Percentiles rank a stretch among this genome's conserved stretches.
Conservation (phyloP, 352 stramenopile genomes). For the Elongisporangium senticosum region DNA sequence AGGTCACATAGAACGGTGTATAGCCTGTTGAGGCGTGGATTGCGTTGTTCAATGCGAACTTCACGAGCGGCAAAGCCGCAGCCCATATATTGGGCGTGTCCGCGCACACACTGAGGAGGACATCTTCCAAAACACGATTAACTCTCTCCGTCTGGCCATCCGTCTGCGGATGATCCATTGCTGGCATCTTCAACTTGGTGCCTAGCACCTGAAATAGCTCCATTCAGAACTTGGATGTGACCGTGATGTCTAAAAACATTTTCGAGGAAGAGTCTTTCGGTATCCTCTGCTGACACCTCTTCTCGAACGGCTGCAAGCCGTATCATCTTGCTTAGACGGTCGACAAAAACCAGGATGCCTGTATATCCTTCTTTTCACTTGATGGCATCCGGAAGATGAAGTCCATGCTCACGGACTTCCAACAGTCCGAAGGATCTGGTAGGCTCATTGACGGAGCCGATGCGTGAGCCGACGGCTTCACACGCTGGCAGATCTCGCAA, state of each 20-base stretch:
- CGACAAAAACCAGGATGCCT: constrained; percentile 15
- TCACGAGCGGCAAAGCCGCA: constrained; percentile 9
- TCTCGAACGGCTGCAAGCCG: constrained; percentile 11
- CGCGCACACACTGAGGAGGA: constrained; percentile 16
- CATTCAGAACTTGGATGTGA: constrained; percentile 9
- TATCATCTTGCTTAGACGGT: constrained; percentile 15
- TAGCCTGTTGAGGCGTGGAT: constrained; percentile 16
- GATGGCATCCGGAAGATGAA: constrained; percentile 12
- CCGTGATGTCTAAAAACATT: constrained; percentile 9
- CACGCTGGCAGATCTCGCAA: constrained; percentile 16
- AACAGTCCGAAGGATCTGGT: no score
- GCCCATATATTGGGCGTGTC: constrained; percentile 8
- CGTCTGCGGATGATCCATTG: constrained; percentile 9
- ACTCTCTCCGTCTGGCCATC: constrained; percentile 17
- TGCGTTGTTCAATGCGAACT: constrained; percentile 24
- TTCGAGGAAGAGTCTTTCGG: constrained; percentile 9
- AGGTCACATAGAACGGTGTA: constrained; percentile 10
- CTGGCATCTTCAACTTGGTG: constrained; percentile 9
- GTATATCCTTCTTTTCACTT: constrained; percentile 3
- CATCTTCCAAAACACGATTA: constrained; percentile 12
- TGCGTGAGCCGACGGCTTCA: constrained; percentile 5
- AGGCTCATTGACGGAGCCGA: no score
- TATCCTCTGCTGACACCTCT: constrained; percentile 5
- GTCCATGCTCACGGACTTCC: constrained; percentile 21
- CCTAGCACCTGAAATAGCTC: no score